Evolutionary conservation across 202 grass and related monocot species (phyloP), one percentile per base, ranked within the genome.

Genomic region (Bolboschoenoplectus hybrid): DNA sequence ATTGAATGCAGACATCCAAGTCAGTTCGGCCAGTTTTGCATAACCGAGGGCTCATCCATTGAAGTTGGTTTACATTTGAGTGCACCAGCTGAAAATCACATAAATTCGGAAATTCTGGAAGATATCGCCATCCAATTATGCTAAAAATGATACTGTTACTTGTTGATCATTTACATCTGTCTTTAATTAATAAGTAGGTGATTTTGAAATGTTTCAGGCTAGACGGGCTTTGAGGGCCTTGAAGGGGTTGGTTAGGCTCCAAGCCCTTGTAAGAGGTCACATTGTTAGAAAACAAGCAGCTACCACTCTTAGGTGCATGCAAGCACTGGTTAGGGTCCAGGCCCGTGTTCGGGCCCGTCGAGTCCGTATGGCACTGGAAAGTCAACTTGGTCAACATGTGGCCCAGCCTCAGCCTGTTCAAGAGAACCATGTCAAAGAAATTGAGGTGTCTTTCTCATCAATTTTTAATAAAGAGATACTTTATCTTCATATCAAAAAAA

Each of bases 261-360:
- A 98, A 81, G 96, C 96, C 51, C 96, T 98, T 77, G 96, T 94
- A 81, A 94, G 96, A 83, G 96, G 96, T 81, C 89, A 98, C 87
- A 91, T 92, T 58, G 93, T 98, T 26, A 94, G 96, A 96, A 98
- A 98, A 86, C 96, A 98, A 90, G 96, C 96, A 82, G 93, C 90
- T 60, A 92, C 89, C 16, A 98, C 93, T 61, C 93, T 98, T 51
- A 88, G 86, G 12, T 96, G 93, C 84, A 98, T 98, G 96, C 96
- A 96, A 94, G 91, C 93, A 83, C 89, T 98, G 84, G 96, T 96
- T 50, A 84, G 96, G 81, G 96, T 96, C 84, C 96, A 98, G 82
- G 93, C 96, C 34, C 93, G 90, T 87, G 93, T 98, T 58, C 93
- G 91, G 87, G 93, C 96, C 80, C 93, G 91, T 71, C 86, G 93